Evolutionary conservation across 2,329 filamentous ascomycete genomes (phyloP).

Genomic region (Endothia cerciana): DNA sequence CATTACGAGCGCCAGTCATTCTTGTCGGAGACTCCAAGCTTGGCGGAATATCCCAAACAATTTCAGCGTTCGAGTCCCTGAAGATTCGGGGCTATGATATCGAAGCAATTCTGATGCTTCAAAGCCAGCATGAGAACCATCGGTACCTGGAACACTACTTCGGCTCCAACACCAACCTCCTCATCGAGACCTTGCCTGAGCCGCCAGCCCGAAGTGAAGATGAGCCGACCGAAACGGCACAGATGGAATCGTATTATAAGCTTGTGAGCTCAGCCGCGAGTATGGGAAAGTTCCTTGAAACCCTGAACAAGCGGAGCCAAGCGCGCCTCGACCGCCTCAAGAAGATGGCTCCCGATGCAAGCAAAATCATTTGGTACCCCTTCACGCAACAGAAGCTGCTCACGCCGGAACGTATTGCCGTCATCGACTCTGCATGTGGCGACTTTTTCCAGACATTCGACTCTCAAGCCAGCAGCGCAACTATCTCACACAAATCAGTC

Average conservation of each 20-base stretch:
- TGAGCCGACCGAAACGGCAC: background rate
- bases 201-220: background rate
- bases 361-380: conserved; percentile 77
- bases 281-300: conserved; percentile 46
- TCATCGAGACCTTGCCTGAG: background rate
- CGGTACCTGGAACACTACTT: too few species aligned
- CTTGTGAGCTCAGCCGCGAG: background rate
- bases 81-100: conserved; percentile 79
- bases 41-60: conserved; percentile 79
- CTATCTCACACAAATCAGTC: conserved; percentile 36
- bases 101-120: conserved; percentile 70
- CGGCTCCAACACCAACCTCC: too few species aligned
- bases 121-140: conserved; percentile 66
- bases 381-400: conserved; percentile 80
- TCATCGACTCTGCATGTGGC: conserved; percentile 80
- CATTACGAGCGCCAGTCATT: conserved; percentile 71
- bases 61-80: conserved; percentile 80
- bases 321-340: conserved; percentile 62
- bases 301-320: conserved; percentile 57
- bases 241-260: conserved; percentile 7
- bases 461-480: background rate
- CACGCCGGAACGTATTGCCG: conserved; percentile 64
- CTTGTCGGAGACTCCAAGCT: conserved; percentile 76
- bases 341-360: conserved; percentile 63
- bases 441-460: conserved; percentile 72